These are phyloP conservation scores for Penicillium janthinellum DNA, from an alignment of 2,329 filamentous ascomycete species.

Conservation along the genomic window DNA sequence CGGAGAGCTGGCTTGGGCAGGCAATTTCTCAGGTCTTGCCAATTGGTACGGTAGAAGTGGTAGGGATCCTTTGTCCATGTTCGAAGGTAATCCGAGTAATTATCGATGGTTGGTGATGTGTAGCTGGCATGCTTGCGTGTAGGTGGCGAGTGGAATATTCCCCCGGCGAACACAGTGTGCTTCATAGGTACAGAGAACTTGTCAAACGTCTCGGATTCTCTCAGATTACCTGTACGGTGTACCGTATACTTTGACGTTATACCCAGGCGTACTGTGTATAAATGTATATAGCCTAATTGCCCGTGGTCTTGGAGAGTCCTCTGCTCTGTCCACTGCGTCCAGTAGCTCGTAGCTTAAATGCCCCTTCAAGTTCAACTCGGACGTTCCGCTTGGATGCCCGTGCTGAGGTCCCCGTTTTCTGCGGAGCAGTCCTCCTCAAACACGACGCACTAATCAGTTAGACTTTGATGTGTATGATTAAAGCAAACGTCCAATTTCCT, in stretches of 20 bases:
- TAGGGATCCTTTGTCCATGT: neutral
- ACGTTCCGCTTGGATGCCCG: neutral
- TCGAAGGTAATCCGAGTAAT: neutral
- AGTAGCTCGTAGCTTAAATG: conserved; percentile 3
- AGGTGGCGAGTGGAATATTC: neutral
- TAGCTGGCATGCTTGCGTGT: neutral
- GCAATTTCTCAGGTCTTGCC: neutral
- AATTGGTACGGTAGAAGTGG: neutral
- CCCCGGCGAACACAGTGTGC: neutral
- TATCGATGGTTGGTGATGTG: neutral
- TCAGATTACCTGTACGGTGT: neutral
- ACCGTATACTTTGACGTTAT: neutral
- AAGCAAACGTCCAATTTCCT: too few species aligned
- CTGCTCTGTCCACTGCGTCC: neutral
- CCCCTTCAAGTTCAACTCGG: neutral
- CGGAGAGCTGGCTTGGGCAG: neutral
- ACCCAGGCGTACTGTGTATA: too few species aligned
- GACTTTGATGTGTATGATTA: too few species aligned
- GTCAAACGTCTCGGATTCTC: too few species aligned
- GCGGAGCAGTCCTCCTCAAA: neutral
- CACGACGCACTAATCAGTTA: too few species aligned
- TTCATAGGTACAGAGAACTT: neutral
- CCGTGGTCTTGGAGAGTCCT: neutral
- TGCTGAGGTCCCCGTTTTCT: neutral
- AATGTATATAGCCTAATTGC: neutral